Evolutionary conservation across 495 filamentous ascomycete genomes (phyloP), one percentile per base, ranked within the genome.

Genomic region (Cudoniella acicularis): DNA sequence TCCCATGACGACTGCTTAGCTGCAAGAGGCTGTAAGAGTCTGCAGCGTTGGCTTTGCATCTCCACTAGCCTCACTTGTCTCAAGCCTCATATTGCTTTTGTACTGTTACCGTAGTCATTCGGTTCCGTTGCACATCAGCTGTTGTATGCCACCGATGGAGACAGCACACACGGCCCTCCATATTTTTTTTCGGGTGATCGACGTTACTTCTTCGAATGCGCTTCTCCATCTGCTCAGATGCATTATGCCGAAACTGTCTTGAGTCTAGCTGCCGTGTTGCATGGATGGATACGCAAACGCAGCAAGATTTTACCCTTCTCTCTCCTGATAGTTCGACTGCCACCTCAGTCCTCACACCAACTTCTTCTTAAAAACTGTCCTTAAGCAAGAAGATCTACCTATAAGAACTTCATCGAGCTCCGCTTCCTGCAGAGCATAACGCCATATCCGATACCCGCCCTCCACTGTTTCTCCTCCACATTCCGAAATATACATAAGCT

Each of bases 211-310:
- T 64, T 67, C 30, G 16, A 54, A 36, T 60, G 53, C 43, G 52
- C 41, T 63, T 58, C 54, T 64, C 47, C 60, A 57, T 67, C 62
- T 60, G 54, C 52, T 60, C 52, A 61, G 54, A 67, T 67, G 64
- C 64, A 67, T 55, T 52, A 61, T 61, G 64, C 64, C 64, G 64
- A 67, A 64, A 67, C 64, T 46, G 52, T 56, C 58, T 58, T 58
- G 52, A 48, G 41, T 56, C 55, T 64, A 59, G 64, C 45, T 64
- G 58, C 64, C 61, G 61, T 62, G 58, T 60, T 64, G 58, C 61
- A 54, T 64, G 48, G 45, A 57, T 50, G 52, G 61, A 42, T 48
- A 47, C 51, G 64, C 64, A 66, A 62, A 66, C 64, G 56, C 55
- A 60, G 45, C 49, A 62, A 59, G 22, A 46, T 57, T 58, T 63